phyloP scores from a whole-genome alignment of 139 green algal genomes.

The Mychonastes homosphaera region DNA sequence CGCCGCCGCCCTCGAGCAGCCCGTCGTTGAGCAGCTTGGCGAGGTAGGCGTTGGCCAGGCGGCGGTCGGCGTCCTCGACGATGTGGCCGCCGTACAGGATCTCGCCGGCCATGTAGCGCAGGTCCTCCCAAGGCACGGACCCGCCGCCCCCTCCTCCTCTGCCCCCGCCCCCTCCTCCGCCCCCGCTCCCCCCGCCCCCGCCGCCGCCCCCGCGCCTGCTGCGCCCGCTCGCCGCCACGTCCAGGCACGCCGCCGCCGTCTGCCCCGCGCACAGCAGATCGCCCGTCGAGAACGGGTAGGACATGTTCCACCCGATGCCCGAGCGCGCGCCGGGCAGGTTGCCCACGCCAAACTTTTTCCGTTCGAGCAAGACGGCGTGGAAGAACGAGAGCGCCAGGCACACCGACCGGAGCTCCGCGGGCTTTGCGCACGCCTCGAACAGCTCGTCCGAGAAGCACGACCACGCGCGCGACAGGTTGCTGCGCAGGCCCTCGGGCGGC shows the following conservation, averaged over 20 bases:
- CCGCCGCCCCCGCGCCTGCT: neutral
- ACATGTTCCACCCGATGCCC: constrained; percentile 92
- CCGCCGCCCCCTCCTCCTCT: neutral
- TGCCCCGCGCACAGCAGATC: constrained; percentile 81
- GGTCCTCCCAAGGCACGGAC: constrained; percentile 69
- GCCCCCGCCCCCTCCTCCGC: neutral
- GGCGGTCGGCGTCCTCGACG: constrained; percentile 85
- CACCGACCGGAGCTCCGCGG: constrained; percentile 72
- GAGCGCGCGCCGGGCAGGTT: constrained; percentile 62
- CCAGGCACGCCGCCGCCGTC: constrained; percentile 78
- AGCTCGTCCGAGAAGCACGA: constrained; percentile 76
- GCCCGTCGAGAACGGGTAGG: constrained; percentile 88
- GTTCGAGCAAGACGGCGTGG: constrained; percentile 77
- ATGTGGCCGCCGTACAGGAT: constrained; percentile 96
- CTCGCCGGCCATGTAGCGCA: constrained; percentile 88
- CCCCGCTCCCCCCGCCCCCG: too few species aligned
- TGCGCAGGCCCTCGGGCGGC: constrained; percentile 63
- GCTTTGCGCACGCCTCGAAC: constrained; percentile 74
- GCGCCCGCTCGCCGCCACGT: constrained; percentile 19
- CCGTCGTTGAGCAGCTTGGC: constrained; percentile 65
- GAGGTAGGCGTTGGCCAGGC: constrained; percentile 68
- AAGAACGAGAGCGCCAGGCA: constrained; percentile 87
- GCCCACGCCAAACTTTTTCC: constrained; percentile 91
- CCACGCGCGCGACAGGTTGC: constrained; percentile 71
- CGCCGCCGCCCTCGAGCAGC: constrained; percentile 70